phyloP scores from a whole-genome alignment of 2,329 filamentous ascomycete genomes.

The Stagonosporopsis tanaceti region DNA sequence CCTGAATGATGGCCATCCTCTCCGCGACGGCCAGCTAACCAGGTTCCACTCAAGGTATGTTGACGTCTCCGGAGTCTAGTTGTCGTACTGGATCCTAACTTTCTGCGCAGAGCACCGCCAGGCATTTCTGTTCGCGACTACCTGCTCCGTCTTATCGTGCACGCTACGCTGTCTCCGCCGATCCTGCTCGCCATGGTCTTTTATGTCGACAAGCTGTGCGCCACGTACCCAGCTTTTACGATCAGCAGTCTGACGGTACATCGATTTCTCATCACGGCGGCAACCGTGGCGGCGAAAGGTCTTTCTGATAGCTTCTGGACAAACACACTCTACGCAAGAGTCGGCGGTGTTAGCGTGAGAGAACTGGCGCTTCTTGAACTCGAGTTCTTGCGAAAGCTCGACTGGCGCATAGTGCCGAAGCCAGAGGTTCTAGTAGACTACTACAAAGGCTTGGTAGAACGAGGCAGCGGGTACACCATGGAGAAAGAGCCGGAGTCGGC shows the following conservation, averaged over 20 bases:
- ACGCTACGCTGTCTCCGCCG: constrained; percentile 91
- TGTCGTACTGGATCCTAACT: constrained; percentile 13
- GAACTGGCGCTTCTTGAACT: constrained; percentile 92
- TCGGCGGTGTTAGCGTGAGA: constrained; percentile 88
- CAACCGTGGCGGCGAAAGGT: constrained; percentile 94
- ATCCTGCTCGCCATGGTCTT: constrained; percentile 99
- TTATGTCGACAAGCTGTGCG: constrained; percentile 94
- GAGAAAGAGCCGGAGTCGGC: constrained; percentile 37
- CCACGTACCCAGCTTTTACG: constrained; percentile 91
- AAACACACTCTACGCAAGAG: constrained; percentile 92
- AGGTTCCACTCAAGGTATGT: constrained; percentile 89
- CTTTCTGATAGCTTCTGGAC: constrained; percentile 98
- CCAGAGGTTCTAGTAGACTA: constrained; percentile 94
- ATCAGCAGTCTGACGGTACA: constrained; percentile 97
- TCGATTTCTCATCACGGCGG: constrained; percentile 94
- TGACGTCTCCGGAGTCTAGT: neutral
- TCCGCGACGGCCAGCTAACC: constrained; percentile 85
- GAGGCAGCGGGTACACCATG: constrained; percentile 67
- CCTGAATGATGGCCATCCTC: constrained; percentile 87
- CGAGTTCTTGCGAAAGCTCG: constrained; percentile 89
- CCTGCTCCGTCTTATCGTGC: constrained; percentile 87
- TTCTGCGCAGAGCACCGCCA: constrained; percentile 68
- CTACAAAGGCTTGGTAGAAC: constrained; percentile 83
- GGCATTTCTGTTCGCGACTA: constrained; percentile 96
- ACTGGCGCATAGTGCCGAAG: constrained; percentile 97